Evolutionary conservation across 495 filamentous ascomycete species (phyloP), one percentile per base, ranked within the genome.

Genomic region (Aspergillus carlsbadensis): DNA sequence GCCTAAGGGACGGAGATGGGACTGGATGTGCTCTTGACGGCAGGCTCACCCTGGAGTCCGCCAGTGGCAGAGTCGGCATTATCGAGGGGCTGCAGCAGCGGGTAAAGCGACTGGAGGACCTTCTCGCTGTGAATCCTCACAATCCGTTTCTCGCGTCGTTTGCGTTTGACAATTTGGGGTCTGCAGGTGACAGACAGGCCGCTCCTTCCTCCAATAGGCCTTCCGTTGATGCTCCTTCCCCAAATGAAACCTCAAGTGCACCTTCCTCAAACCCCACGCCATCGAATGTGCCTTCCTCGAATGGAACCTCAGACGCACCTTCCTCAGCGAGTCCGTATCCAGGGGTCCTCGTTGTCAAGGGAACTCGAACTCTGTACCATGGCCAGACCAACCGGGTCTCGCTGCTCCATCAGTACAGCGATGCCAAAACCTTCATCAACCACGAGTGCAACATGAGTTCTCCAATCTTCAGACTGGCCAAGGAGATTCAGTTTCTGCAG

Each of bases 401-500:
- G 6, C 61, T 67, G 22, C 36, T 70, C 8, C 59, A 61, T 31
- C 62, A 69, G 62, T 67, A 65, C 18, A 22, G 57, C 2, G 63
- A 67, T 15, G 67, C 67, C 15, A 65, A 64, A 43, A 37, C 10
- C 7, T 68, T 67, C 36, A 62, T 70, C 33, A 59, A 58, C 14
- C 57, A 58, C 11, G 57, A 61, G 20, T 70, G 58, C 22, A 49
- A 54, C 21, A 53, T 46, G 11, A 57, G 65, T 22, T 45, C 65
- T 0, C 20, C 44, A 15, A 42, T 70, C 13, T 49, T 64, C 2
- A 55, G 55, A 10, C 42, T 70, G 13, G 65, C 65, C 44, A 64
- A 60, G 49, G 67, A 67, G 35, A 63, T 70, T 14, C 67, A 67
- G 18, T 70, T 65, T 35, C 62, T 70, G 10, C 62, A 70, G 26